phyloP scores from a whole-genome alignment of 2,329 filamentous ascomycete species.

The Thelonectria olida region DNA sequence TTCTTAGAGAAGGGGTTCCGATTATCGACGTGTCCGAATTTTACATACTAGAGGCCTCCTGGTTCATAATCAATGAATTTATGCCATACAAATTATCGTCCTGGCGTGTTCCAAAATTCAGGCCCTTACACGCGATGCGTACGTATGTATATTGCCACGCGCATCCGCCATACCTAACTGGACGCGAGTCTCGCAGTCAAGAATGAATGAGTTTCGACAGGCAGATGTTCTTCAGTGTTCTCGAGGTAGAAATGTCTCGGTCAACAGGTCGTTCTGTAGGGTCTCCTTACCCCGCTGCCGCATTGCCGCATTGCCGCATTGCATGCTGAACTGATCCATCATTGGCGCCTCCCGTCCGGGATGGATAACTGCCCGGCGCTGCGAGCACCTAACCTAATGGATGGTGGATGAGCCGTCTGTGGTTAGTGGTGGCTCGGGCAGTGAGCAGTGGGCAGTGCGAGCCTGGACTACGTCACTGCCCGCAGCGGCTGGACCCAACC shows the following conservation, averaged over 20 bases:
- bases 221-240: too few species aligned
- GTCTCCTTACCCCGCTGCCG: slow-evolving; percentile 9
- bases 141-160: not conserved
- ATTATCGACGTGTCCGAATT: not conserved
- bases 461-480: slow-evolving; percentile 40
- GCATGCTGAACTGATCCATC: too few species aligned
- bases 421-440: not conserved
- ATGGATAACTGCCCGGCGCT: too few species aligned
- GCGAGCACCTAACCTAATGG: too few species aligned
- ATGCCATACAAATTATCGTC: not conserved
- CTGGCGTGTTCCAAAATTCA: not conserved
- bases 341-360: not conserved
- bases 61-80: not conserved
- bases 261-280: too few species aligned
- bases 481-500: slow-evolving; percentile 26
- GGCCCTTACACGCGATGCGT: not conserved
- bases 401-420: too few species aligned
- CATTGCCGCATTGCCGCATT: too few species aligned
- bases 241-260: too few species aligned
- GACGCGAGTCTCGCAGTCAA: not conserved
- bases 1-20: slow-evolving; percentile 50
- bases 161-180: too few species aligned
- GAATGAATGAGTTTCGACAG: not conserved
- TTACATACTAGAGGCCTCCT: not conserved
- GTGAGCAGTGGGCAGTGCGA: slow-evolving; percentile 29